These are phyloP conservation scores for Nakazawaea anatomiae DNA, from an alignment of 805 yeast genomes.

Conservation along the genomic window DNA sequence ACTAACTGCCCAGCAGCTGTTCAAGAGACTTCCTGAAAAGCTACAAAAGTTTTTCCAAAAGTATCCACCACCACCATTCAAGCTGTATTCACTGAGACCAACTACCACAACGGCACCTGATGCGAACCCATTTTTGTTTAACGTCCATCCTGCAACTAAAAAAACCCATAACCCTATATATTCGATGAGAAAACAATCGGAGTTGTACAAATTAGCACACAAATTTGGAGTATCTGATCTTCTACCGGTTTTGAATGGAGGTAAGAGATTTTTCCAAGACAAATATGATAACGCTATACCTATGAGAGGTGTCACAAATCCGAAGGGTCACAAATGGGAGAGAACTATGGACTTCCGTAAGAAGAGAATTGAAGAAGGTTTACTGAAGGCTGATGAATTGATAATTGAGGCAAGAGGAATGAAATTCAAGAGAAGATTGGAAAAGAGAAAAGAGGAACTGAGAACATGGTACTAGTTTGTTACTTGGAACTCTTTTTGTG, in stretches of 20 bases:
- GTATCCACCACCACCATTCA: conserved; percentile 82
- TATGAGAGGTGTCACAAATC: conserved; percentile 70
- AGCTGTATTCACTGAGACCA: conserved; percentile 57
- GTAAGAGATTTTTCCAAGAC: conserved; percentile 70
- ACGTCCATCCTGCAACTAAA: conserved; percentile 78
- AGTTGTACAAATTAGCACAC: conserved; percentile 74
- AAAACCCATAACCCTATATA: conserved; percentile 70
- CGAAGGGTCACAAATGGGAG: conserved; percentile 81
- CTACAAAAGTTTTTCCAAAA: conserved; percentile 70
- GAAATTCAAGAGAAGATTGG: conserved; percentile 38
- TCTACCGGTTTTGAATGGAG: conserved; percentile 58
- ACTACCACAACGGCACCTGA: conserved; percentile 58
- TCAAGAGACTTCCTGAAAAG: conserved; percentile 54
- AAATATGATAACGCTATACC: conserved; percentile 64
- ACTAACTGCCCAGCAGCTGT: conserved; percentile 25
- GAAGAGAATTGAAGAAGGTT: conserved; percentile 57
- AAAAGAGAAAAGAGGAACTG: conserved; percentile 30
- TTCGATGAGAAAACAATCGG: conserved; percentile 79
- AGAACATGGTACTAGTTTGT: conserved; percentile 29
- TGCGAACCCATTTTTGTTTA: conserved; percentile 85
- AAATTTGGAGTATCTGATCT: conserved; percentile 75
- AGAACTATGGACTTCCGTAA: conserved; percentile 55
- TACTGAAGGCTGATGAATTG: conserved; percentile 59
- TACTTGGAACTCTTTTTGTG: neutral
- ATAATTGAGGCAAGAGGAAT: conserved; percentile 60